Evolutionary conservation across 2,329 filamentous ascomycete species (phyloP).

Genomic region (Aspergillus ruber): DNA sequence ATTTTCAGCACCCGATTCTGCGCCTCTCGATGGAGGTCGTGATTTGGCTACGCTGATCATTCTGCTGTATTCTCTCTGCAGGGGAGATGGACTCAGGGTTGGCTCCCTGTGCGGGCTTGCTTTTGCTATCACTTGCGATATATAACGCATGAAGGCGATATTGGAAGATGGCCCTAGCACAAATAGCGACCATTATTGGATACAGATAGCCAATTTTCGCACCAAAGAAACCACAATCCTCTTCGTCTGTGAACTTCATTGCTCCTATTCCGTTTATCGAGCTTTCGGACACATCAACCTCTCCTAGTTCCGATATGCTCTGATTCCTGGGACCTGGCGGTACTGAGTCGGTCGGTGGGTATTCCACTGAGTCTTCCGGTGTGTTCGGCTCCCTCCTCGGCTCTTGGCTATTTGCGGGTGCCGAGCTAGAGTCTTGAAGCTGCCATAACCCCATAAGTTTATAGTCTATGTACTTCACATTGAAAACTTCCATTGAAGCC

Average conservation of each 20-base stretch:
- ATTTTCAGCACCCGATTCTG: neutral
- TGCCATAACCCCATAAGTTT: too few relatives aligned
- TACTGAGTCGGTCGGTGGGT: conserved; percentile 3
- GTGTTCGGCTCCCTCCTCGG: conserved; percentile 16
- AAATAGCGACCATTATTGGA: neutral
- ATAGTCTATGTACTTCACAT: too few relatives aligned
- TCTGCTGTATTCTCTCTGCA: neutral
- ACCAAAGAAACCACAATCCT: conserved; percentile 33
- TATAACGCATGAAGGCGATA: conserved; percentile 18
- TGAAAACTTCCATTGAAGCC: too few relatives aligned
- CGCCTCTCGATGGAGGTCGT: conserved; percentile 9
- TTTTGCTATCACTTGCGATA: conserved; percentile 12
- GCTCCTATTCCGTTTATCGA: conserved; percentile 32
- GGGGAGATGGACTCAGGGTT: conserved; percentile 1
- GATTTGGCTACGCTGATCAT: conserved; percentile 16
- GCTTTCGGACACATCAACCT: conserved; percentile 10
- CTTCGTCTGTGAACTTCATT: conserved; percentile 31
- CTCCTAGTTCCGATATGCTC: neutral
- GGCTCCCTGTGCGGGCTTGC: conserved; percentile 6
- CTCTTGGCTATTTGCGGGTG: conserved; percentile 22
- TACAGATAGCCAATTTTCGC: neutral
- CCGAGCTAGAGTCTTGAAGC: conserved; percentile 12
- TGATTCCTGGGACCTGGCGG: conserved; percentile 3
- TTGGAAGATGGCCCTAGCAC: conserved; percentile 18
- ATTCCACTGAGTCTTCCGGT: neutral